Percentiles rank a stretch among this genome's conserved stretches.
These are phyloP conservation scores for Erodium trifolium DNA, from an alignment of 441 rosid species.

Conservation along the genomic window DNA sequence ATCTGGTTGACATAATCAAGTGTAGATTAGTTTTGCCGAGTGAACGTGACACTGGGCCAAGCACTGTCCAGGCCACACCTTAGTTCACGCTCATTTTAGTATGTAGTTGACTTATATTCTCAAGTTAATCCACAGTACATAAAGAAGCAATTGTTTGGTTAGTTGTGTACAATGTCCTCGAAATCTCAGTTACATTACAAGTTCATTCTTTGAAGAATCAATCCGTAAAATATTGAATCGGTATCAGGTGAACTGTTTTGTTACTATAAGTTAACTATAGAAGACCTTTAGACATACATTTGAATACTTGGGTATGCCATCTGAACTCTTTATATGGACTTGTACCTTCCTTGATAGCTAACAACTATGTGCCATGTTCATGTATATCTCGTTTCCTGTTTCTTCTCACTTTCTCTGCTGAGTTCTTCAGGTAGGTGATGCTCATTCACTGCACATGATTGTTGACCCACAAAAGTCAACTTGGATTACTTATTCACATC, in stretches of 20 bases:
- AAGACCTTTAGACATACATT: no score
- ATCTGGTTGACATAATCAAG: neutral
- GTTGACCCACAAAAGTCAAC: neutral
- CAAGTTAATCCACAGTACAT: neutral
- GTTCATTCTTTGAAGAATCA: neutral
- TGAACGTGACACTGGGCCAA: neutral
- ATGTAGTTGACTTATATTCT: neutral
- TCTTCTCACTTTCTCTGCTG: neutral
- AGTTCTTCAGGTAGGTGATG: neutral
- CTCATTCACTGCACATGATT: neutral
- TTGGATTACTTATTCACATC: neutral
- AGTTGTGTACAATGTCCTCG: neutral
- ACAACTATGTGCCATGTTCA: no score
- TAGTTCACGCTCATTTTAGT: neutral
- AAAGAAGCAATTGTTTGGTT: neutral
- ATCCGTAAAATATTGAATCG: neutral
- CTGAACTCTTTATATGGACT: no score
- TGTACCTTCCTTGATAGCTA: neutral
- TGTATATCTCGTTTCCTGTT: neutral
- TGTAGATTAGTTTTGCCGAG: neutral
- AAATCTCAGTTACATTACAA: neutral
- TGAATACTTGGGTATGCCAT: no score
- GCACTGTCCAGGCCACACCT: neutral
- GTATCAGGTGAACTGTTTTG: no score
- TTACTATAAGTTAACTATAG: no score